Percentiles rank a stretch among this genome's conserved stretches.
Evolutionary conservation across 495 filamentous ascomycete species (phyloP).

Genomic region (Neurospora sp.): DNA sequence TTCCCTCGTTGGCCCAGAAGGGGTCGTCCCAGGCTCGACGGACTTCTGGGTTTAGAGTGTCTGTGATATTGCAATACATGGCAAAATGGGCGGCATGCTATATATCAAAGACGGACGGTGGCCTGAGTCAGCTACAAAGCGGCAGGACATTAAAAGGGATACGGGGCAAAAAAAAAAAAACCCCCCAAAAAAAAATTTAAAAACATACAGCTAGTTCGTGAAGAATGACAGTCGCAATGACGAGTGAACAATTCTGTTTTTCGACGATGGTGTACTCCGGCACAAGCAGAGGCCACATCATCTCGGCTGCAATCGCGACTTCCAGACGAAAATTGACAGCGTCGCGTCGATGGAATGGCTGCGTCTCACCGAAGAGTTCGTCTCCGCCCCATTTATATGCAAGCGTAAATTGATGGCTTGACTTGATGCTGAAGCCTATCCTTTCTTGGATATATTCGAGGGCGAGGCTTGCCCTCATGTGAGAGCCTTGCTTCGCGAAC

Average conservation of each 20-base stretch:
- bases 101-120: background rate
- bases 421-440: background rate
- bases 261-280: slow-evolving; percentile 19
- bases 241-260: slow-evolving; percentile 15
- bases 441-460: background rate
- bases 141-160: background rate
- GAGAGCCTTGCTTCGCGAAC: background rate
- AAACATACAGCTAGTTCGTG: slow-evolving; percentile 24
- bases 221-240: slow-evolving; percentile 18
- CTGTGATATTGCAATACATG: background rate
- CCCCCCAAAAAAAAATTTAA: too few relatives aligned
- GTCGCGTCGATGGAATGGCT: background rate
- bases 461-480: background rate
- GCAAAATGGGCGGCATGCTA: slow-evolving; percentile 16
- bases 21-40: slow-evolving; percentile 6
- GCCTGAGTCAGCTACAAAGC: background rate
- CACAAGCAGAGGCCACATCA: slow-evolving; percentile 26
- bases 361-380: background rate
- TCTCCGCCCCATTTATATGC: background rate
- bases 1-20: slow-evolving; percentile 1
- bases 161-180: background rate
- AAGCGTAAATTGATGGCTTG: background rate
- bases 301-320: slow-evolving; percentile 12
- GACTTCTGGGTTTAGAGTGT: background rate
- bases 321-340: background rate